Evolutionary conservation across 192 early-diverging fungal genomes (phyloP), one percentile per base, ranked within the genome.

Genomic region (Coemansia umbellata): DNA sequence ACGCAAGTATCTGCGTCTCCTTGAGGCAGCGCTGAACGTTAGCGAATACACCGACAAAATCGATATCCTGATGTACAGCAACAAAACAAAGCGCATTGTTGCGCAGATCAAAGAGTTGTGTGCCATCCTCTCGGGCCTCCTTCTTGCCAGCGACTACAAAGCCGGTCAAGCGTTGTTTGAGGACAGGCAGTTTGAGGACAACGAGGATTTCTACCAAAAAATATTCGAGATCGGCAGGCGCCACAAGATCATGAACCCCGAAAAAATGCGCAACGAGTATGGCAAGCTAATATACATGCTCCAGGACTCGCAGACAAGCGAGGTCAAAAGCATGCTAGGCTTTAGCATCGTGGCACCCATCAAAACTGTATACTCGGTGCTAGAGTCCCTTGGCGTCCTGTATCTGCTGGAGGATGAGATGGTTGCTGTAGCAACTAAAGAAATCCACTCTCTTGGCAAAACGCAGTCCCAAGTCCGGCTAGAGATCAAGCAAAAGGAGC

Each of bases 221-320:
- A 80, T 92, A 15, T 83, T 83, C 52, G 81, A 83, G 66, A 77
- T 83, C 24, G 81, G 81, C 21, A 79, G 91, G 49, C 82, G 91
- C 42, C 87, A 92, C 64, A 92, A 92, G 73, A 88, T 91, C 62
- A 90, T 89, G 87, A 90, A 92, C 57, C 96, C 96, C 0, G 96
- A 98, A 62, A 93, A 94, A 69, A 97, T 98, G 93, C 81, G 96
- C 48, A 78, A 82, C 49, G 89, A 90, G 19, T 98, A 98, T 65
- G 96, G 96, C 39, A 98, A 98, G 66, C 76, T 98, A 42, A 87
- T 97, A 82, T 96, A 94, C 72, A 50, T 98, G 68, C 79, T 98
- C 41, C 80, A 88, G 73, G 89, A 91, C 53, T 79, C 89, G 26
- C 80, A 79, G 58, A 82, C 80, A 26, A 73, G 78, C 14, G 87